Percentiles rank a stretch among this genome's conserved stretches.
phyloP scores from a whole-genome alignment of 1,139 yeast genomes.

The Lodderomyces parapsilosis region DNA sequence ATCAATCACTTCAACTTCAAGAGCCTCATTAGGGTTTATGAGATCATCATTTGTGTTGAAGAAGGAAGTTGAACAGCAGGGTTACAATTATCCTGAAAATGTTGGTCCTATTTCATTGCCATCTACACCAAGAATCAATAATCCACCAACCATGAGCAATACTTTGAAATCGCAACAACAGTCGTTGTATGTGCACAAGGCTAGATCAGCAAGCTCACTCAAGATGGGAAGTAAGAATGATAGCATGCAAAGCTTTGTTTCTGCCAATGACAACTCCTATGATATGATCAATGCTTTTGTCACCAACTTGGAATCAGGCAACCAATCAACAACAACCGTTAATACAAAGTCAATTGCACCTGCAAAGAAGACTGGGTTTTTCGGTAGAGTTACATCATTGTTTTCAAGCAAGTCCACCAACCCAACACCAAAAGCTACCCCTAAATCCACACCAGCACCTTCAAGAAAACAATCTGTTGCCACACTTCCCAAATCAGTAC shows the following conservation, averaged over 20 bases:
- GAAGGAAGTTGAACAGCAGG: constrained; percentile 27
- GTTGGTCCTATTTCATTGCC: constrained; percentile 17
- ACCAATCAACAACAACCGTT: not conserved
- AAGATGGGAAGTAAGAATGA: constrained; percentile 6
- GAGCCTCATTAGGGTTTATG: constrained; percentile 42
- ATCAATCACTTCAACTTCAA: constrained; percentile 15
- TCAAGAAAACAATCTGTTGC: constrained; percentile 2
- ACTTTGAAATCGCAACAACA: constrained; percentile 1
- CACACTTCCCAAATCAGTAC: not conserved
- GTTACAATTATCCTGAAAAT: constrained; percentile 33
- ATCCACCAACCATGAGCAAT: constrained; percentile 12
- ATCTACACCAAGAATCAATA: constrained; percentile 10
- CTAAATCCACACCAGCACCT: constrained; percentile 2
- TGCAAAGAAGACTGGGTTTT: constrained; percentile 3
- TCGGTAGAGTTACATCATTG: constrained; percentile 2
- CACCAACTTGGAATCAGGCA: not conserved
- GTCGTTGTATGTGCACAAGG: constrained; percentile 2
- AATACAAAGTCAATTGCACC: not conserved
- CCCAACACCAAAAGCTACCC: constrained; percentile 2
- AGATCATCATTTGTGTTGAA: constrained; percentile 39
- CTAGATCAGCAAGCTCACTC: constrained; percentile 7
- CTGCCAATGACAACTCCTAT: constrained; percentile 6
- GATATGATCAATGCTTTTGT: not conserved
- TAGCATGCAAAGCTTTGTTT: constrained; percentile 5
- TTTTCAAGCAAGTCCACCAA: constrained; percentile 5